phyloP scores from a whole-genome alignment of 148 eudicot genomes.

The Amaranthus palmeri region DNA sequence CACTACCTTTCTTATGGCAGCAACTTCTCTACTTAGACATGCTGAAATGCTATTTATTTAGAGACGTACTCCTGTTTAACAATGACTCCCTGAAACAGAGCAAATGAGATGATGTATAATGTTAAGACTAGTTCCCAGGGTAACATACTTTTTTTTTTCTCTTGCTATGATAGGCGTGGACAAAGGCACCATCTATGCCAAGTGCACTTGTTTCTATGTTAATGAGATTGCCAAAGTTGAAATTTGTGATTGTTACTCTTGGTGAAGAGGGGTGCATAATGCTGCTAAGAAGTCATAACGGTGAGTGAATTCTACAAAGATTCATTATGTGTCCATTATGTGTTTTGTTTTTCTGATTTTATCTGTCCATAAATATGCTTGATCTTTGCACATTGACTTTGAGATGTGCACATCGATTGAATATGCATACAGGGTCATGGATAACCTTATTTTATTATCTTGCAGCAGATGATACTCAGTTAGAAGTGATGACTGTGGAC shows the following conservation, averaged over 20 bases:
- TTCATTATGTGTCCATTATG: neutral
- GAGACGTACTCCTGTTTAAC: neutral
- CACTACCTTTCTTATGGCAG: neutral
- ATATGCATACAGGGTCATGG: slow-evolving; percentile 1
- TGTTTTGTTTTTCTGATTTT: neutral
- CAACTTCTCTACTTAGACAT: neutral
- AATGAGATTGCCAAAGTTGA: slow-evolving; percentile 53
- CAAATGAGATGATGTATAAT: neutral
- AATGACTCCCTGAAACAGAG: neutral
- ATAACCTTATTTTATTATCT: slow-evolving; percentile 16
- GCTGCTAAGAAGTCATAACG: slow-evolving; percentile 62
- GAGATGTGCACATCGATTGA: neutral
- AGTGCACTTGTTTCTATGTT: slow-evolving; percentile 79
- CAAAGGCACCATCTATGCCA: slow-evolving; percentile 66
- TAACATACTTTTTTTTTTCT: neutral
- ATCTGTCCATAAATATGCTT: neutral
- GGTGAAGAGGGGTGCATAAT: slow-evolving; percentile 91
- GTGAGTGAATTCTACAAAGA: slow-evolving; percentile 30
- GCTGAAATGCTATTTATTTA: neutral
- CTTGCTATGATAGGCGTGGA: slow-evolving; percentile 51
- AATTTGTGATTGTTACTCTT: slow-evolving; percentile 83
- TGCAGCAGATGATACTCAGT: slow-evolving; percentile 34
- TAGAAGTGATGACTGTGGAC: slow-evolving; percentile 57
- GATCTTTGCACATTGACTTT: neutral
- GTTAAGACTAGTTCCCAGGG: neutral